Conservation (phyloP, 805 yeast genomes). For the Wickerhamiella azymoides region DNA sequence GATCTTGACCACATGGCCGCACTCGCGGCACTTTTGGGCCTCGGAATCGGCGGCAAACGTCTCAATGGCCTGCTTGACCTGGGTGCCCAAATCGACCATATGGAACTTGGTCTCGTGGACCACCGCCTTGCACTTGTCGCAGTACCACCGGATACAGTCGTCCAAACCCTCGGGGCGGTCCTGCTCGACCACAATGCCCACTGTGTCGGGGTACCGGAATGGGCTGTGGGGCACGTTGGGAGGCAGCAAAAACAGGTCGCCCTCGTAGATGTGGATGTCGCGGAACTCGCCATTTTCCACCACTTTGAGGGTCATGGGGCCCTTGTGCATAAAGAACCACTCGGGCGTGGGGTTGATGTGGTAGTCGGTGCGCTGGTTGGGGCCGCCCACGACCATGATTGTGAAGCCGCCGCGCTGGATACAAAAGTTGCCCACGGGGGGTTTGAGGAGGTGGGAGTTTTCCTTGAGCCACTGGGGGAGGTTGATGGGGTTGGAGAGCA, state of each 20-base stretch:
- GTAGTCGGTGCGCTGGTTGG: constrained; percentile 85
- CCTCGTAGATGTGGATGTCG: constrained; percentile 65
- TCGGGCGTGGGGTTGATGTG: constrained; percentile 92
- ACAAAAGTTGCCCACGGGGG: constrained; percentile 87
- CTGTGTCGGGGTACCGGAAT: constrained; percentile 68
- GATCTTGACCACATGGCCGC: constrained; percentile 39
- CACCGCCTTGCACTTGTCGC: constrained; percentile 48
- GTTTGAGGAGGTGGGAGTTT: constrained; percentile 61
- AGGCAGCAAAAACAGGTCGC: constrained; percentile 79
- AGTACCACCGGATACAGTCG: constrained; percentile 82
- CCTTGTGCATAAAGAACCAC: constrained; percentile 80
- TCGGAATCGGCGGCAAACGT: constrained; percentile 48
- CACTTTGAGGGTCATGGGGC: constrained; percentile 69
- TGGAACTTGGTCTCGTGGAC: constrained; percentile 60
- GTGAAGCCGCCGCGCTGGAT: constrained; percentile 86
- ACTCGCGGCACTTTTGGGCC: constrained; percentile 56
- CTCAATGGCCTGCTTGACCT: constrained; percentile 69
- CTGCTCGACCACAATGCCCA: constrained; percentile 86
- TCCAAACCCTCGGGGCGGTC: constrained; percentile 61
- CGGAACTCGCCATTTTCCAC: constrained; percentile 66
- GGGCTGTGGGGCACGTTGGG: constrained; percentile 83
- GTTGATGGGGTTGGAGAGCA: constrained; percentile 41
- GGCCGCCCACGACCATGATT: constrained; percentile 93
- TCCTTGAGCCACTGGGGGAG: constrained; percentile 69
- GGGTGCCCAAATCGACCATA: constrained; percentile 75